A percentile compares a stretch with the other conserved stretches of the same genome.
phyloP scores from a whole-genome alignment of 2,329 filamentous ascomycete genomes.

The Fusarium miscanthi region DNA sequence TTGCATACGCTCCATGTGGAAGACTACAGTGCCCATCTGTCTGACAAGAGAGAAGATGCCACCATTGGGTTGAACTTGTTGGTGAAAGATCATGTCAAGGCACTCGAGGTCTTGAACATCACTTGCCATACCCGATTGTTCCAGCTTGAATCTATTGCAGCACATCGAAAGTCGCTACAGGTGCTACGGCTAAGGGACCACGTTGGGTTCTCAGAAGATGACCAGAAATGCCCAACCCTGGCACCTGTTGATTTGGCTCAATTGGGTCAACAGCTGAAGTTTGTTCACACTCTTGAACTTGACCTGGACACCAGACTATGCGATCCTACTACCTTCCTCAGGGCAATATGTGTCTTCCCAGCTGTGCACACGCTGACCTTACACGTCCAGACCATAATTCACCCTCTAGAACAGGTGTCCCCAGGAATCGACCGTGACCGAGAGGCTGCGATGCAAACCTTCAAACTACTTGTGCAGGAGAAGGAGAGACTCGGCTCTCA shows the following conservation, averaged over 20 bases:
- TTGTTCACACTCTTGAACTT: conserved; percentile 57
- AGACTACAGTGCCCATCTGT: conserved; percentile 57
- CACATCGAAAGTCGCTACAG: conserved; percentile 53
- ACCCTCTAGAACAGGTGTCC: conserved; percentile 46
- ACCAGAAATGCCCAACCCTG: conserved; percentile 56
- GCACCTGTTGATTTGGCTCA: conserved; percentile 46
- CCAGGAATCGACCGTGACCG: conserved; percentile 52
- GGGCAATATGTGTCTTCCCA: conserved; percentile 53
- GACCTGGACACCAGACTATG: conserved; percentile 57
- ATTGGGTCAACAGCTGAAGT: conserved; percentile 48
- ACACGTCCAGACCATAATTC: conserved; percentile 58
- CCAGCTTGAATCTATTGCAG: conserved; percentile 53
- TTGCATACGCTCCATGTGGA: conserved; percentile 56
- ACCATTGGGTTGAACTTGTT: conserved; percentile 54
- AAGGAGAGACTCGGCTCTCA: conserved; percentile 37
- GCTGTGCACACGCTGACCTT: conserved; percentile 55
- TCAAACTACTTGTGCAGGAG: conserved; percentile 49
- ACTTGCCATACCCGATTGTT: conserved; percentile 57
- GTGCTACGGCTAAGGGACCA: conserved; percentile 58
- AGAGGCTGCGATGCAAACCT: conserved; percentile 50
- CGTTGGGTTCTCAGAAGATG: conserved; percentile 57
- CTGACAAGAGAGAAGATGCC: conserved; percentile 53
- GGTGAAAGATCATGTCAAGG: conserved; percentile 52
- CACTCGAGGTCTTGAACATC: conserved; percentile 53
- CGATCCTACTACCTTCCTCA: conserved; percentile 53